phyloP scores from a whole-genome alignment of 1,139 yeast species.

The Magnusiomyces magnusii region DNA sequence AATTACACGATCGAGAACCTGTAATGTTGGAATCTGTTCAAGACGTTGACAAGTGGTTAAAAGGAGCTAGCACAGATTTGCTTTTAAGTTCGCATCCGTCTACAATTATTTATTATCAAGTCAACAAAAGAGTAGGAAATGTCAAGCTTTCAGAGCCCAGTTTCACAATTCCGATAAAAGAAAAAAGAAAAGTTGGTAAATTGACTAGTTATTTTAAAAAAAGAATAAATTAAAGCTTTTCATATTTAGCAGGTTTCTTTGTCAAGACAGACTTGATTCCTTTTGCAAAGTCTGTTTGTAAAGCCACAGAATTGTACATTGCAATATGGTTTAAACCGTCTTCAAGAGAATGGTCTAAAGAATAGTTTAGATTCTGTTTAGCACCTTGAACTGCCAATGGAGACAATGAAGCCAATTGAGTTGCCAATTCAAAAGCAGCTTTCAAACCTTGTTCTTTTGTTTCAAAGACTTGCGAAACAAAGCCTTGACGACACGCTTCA shows the following conservation, averaged over 20 bases:
- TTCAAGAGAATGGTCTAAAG: constrained; percentile 40
- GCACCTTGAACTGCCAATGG: constrained; percentile 64
- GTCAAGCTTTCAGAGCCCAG: neutral
- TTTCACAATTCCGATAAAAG: constrained; percentile 6
- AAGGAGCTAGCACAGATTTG: too few species aligned
- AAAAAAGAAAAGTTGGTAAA: too few species aligned
- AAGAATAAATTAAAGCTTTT: constrained; percentile 22
- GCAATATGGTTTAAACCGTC: constrained; percentile 51
- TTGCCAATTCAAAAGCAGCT: constrained; percentile 46
- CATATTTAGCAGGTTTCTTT: constrained; percentile 29
- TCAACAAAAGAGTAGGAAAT: neutral
- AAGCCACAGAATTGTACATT: constrained; percentile 42
- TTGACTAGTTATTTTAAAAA: too few species aligned
- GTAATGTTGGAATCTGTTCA: constrained; percentile 25
- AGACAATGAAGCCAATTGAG: constrained; percentile 41
- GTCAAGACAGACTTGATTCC: constrained; percentile 29
- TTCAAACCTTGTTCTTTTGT: constrained; percentile 45
- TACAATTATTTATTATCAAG: neutral
- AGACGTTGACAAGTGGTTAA: constrained; percentile 55
- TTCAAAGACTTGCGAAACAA: constrained; percentile 44
- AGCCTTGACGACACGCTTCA: constrained; percentile 52
- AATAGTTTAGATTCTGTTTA: constrained; percentile 49
- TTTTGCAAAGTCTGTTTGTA: constrained; percentile 33
- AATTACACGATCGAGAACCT: constrained; percentile 79
- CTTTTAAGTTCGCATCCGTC: too few species aligned